Percentiles rank a stretch among this genome's conserved stretches.
These are phyloP conservation scores for Hypoxylon rubiginosum DNA, from an alignment of 2,329 filamentous ascomycete species.

Conservation along the genomic window DNA sequence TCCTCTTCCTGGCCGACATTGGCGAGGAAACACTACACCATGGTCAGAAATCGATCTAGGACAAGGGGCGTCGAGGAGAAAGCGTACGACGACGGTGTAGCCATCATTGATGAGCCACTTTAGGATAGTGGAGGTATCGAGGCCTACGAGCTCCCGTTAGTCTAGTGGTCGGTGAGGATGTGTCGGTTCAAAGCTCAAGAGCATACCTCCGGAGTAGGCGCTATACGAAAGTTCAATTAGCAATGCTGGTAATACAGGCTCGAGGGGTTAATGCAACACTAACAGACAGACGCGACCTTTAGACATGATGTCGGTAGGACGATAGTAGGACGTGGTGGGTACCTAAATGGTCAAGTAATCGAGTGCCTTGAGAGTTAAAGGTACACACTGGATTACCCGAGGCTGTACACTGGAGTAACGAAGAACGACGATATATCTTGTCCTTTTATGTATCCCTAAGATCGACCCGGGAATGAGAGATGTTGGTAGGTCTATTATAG, in stretches of 20 bases:
- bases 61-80: slow-evolving; percentile 12
- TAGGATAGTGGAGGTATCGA: slow-evolving; percentile 60
- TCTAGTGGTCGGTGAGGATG: neutral
- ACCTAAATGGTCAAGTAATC: neutral
- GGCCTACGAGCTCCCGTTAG: slow-evolving; percentile 47
- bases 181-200: neutral
- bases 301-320: slow-evolving; percentile 28
- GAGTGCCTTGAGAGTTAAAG: neutral
- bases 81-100: slow-evolving; percentile 45
- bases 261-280: neutral
- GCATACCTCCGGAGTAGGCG: slow-evolving; percentile 47
- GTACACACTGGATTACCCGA: neutral
- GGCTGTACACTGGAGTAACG: neutral
- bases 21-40: slow-evolving; percentile 66
- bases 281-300: slow-evolving; percentile 41
- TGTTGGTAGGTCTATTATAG: neutral
- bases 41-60: neutral
- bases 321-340: neutral
- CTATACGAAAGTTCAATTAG: slow-evolving; percentile 14
- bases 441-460: neutral
- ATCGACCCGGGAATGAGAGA: no score
- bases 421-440: neutral
- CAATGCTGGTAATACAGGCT: neutral
- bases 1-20: slow-evolving; percentile 84
- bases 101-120: slow-evolving; percentile 56